Conservation (phyloP, 768 basidiomycete species). For the Leccinellum luteum region DNA sequence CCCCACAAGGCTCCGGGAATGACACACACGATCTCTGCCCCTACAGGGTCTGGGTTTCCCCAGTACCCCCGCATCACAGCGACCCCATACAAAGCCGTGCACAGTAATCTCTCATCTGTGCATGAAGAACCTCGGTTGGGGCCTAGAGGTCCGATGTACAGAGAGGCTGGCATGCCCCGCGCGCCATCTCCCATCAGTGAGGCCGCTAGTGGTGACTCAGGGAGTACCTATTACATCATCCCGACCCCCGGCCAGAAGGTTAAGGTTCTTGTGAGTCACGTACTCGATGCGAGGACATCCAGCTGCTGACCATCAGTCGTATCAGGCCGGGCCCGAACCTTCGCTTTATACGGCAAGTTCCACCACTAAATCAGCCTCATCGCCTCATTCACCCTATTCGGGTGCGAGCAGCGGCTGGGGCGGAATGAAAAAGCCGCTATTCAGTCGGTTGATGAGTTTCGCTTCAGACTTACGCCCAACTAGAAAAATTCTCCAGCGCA, state of each 20-base stretch:
- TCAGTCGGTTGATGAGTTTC: slow-evolving; percentile 58
- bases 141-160: slow-evolving; percentile 27
- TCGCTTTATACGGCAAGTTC: slow-evolving; percentile 61
- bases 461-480: slow-evolving; percentile 44
- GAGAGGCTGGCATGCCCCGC: slow-evolving; percentile 26
- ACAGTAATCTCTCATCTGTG: slow-evolving; percentile 35
- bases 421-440: slow-evolving; percentile 53
- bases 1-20: slow-evolving; percentile 57
- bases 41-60: slow-evolving; percentile 35
- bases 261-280: slow-evolving; percentile 62
- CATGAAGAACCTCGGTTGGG: slow-evolving; percentile 38
- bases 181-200: slow-evolving; percentile 41
- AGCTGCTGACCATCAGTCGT: slow-evolving; percentile 28
- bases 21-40: slow-evolving; percentile 69
- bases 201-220: slow-evolving; percentile 50
- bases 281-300: slow-evolving; percentile 16
- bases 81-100: slow-evolving; percentile 41
- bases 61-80: slow-evolving; percentile 43
- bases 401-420: slow-evolving; percentile 23
- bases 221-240: slow-evolving; percentile 73
- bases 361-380: slow-evolving; percentile 53
- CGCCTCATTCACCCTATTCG: slow-evolving; percentile 40
- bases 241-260: slow-evolving; percentile 72
- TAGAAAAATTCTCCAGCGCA: slow-evolving; percentile 41
- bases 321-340: slow-evolving; percentile 42